Percentiles rank a stretch among this genome's conserved stretches.
These are phyloP conservation scores for Dryadomyces sulphureus DNA, from an alignment of 2,329 filamentous ascomycete genomes.

Conservation along the genomic window DNA sequence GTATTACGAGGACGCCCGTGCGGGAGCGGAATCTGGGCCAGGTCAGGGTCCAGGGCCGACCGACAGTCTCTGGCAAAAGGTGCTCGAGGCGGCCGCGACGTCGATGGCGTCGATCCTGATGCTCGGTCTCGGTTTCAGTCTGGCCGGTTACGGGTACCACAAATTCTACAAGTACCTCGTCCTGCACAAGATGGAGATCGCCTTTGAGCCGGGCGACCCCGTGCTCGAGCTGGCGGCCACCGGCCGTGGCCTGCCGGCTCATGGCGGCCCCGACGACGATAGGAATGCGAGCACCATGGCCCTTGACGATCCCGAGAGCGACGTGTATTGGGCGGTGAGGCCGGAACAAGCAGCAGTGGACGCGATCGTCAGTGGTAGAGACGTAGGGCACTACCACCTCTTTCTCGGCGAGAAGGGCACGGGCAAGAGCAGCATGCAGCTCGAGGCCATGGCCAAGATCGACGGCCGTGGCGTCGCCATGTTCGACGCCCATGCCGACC, in stretches of 20 bases:
- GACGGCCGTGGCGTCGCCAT: slow-evolving; percentile 82
- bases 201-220: slow-evolving; percentile 84
- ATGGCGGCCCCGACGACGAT: slow-evolving; percentile 10
- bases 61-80: slow-evolving; percentile 33
- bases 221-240: slow-evolving; percentile 66
- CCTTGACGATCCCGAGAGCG: not conserved
- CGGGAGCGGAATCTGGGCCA: no score
- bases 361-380: slow-evolving; percentile 60
- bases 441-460: slow-evolving; percentile 89
- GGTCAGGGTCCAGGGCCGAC: not conserved
- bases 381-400: slow-evolving; percentile 75
- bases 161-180: slow-evolving; percentile 80
- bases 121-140: slow-evolving; percentile 47
- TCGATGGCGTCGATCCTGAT: slow-evolving; percentile 63
- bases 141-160: slow-evolving; percentile 66
- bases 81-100: slow-evolving; percentile 60
- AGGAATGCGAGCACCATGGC: not conserved
- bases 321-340: slow-evolving; percentile 22
- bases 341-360: slow-evolving; percentile 74
- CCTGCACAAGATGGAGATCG: slow-evolving; percentile 80
- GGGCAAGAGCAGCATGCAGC: slow-evolving; percentile 89
- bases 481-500: slow-evolving; percentile 90
- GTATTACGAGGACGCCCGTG: no score
- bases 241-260: slow-evolving; percentile 35
- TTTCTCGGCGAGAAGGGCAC: slow-evolving; percentile 92